phyloP scores from a whole-genome alignment of 139 green algal genomes.

The Haematococcus lacustris region DNA sequence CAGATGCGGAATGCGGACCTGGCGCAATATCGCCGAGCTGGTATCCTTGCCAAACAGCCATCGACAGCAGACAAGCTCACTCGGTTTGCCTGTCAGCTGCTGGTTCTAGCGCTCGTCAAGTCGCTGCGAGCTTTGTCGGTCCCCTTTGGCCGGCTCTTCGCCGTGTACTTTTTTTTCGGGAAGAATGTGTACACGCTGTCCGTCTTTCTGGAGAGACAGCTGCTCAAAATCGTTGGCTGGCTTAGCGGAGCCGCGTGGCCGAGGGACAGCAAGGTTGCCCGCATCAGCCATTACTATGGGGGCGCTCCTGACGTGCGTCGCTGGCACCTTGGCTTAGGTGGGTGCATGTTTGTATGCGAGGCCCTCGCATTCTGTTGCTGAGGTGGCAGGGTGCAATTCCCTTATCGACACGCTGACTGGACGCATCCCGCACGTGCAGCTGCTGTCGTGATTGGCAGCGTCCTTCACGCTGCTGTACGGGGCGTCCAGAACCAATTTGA shows the following conservation, averaged over 20 bases:
- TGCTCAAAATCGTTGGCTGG: constrained; percentile 45
- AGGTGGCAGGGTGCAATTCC: neutral
- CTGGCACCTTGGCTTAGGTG: constrained; percentile 64
- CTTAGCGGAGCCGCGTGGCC: constrained; percentile 38
- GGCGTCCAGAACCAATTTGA: constrained; percentile 4
- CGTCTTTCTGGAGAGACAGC: constrained; percentile 19
- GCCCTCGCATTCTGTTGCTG: neutral
- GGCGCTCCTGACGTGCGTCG: constrained; percentile 36
- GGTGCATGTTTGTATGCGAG: constrained; percentile 1
- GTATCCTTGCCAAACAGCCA: neutral
- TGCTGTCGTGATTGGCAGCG: constrained; percentile 1
- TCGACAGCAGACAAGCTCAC: constrained; percentile 14
- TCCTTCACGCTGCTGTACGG: neutral
- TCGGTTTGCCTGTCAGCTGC: constrained; percentile 23
- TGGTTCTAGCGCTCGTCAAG: constrained; percentile 30
- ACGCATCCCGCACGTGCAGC: constrained; percentile 7
- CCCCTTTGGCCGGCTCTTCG: constrained; percentile 32
- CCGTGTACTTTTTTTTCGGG: constrained; percentile 33
- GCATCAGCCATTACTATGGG: constrained; percentile 17
- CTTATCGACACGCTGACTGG: constrained; percentile 3
- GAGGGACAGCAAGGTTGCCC: constrained; percentile 13
- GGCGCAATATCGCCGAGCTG: neutral
- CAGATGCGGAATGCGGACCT: neutral
- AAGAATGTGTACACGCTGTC: constrained; percentile 26
- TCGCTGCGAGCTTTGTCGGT: constrained; percentile 18